phyloP scores from a whole-genome alignment of 2,329 filamentous ascomycete species.

The Aureobasidium sp. region DNA sequence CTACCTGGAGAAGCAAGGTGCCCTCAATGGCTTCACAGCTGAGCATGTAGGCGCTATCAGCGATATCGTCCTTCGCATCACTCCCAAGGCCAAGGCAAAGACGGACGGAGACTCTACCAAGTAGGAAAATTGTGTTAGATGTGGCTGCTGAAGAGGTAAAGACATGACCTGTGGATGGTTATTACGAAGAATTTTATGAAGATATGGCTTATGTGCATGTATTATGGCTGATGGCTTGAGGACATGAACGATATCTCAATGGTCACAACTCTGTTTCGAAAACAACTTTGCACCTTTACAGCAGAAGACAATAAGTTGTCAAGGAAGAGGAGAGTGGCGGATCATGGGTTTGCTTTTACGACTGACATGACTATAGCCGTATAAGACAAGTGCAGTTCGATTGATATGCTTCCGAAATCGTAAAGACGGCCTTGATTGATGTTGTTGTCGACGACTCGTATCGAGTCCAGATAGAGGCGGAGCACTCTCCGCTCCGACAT shows the following conservation, averaged over 20 bases:
- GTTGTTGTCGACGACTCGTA: no score
- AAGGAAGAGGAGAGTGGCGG: no score
- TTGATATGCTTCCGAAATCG: background rate
- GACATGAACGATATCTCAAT: background rate
- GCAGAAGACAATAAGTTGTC: no score
- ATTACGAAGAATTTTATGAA: background rate
- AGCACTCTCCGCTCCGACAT: background rate
- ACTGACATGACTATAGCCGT: background rate
- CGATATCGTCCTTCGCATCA: conserved; percentile 1
- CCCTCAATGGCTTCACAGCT: background rate
- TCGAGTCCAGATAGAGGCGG: background rate
- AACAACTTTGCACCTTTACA: no score
- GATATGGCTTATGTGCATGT: background rate
- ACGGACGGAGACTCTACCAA: background rate
- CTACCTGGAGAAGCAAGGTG: background rate
- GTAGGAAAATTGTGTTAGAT: background rate
- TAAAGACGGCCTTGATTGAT: no score
- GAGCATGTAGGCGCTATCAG: background rate
- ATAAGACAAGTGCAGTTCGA: background rate
- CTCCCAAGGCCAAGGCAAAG: background rate
- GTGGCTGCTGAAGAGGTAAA: background rate
- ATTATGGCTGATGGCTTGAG: background rate
- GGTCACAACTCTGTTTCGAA: no score
- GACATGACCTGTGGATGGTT: no score
- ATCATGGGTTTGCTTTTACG: background rate